phyloP scores from a whole-genome alignment of 768 basidiomycete genomes.

The Boletellus ananiceps region DNA sequence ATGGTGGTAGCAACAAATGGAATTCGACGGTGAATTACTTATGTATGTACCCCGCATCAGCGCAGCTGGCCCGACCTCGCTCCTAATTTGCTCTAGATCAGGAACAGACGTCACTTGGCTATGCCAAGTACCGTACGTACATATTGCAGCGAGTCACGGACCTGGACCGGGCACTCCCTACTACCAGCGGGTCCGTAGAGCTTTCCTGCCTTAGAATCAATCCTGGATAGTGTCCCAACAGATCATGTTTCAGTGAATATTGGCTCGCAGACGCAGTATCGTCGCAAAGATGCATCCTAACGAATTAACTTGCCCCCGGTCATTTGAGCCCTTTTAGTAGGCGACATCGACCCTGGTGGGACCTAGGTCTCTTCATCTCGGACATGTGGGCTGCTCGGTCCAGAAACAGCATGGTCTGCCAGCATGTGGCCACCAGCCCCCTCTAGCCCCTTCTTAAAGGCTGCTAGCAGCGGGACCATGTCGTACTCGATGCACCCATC shows the following conservation, averaged over 20 bases:
- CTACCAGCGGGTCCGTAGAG: neutral
- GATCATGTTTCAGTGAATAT: too few species aligned
- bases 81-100: too few species aligned
- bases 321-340: neutral
- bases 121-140: neutral
- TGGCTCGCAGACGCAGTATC: neutral
- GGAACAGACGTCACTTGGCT: too few species aligned
- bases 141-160: neutral
- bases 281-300: neutral
- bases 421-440: neutral
- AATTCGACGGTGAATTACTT: too few species aligned
- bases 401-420: slow-evolving; percentile 4
- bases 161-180: neutral
- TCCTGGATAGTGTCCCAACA: too few species aligned
- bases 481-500: neutral
- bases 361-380: slow-evolving; percentile 10
- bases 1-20: too few species aligned
- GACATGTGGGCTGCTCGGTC: too few species aligned
- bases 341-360: neutral
- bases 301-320: too few species aligned
- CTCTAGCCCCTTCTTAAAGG: slow-evolving; percentile 12
- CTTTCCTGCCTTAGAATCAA: too few species aligned
- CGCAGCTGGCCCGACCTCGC: too few species aligned
- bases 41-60: too few species aligned
- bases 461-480: neutral